phyloP scores from a whole-genome alignment of 768 basidiomycete species.

The Lactarius tabidus region DNA sequence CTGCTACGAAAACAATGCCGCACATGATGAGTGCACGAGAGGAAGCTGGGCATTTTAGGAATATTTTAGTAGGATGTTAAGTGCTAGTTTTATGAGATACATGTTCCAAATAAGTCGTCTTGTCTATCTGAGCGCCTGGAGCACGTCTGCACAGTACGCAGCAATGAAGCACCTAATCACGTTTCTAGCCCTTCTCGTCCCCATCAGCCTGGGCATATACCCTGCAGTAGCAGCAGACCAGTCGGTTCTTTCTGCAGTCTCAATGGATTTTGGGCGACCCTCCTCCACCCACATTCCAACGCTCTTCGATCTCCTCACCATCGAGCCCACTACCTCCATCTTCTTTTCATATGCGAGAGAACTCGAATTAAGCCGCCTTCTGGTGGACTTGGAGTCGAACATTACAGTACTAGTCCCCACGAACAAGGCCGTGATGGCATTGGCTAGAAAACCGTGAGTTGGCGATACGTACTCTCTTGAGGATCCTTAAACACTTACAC shows the following conservation, averaged over 20 bases:
- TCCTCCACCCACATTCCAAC: conserved; percentile 40
- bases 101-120: too few species aligned
- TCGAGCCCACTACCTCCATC: conserved; percentile 70
- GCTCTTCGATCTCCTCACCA: conserved; percentile 72
- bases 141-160: neutral
- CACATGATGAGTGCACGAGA: conserved; percentile 47
- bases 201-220: conserved; percentile 2
- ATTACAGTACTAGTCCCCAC: conserved; percentile 76
- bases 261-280: conserved; percentile 8
- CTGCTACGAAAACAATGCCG: conserved; percentile 58
- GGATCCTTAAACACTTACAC: neutral
- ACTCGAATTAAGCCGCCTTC: conserved; percentile 50
- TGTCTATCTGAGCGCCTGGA: too few species aligned
- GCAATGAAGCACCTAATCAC: conserved; percentile 14
- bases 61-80: neutral
- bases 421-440: conserved; percentile 82
- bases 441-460: conserved; percentile 77
- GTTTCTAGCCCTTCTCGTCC: conserved; percentile 2
- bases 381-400: conserved; percentile 34
- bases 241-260: neutral
- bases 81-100: too few species aligned
- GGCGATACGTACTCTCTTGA: too few species aligned
- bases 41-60: neutral
- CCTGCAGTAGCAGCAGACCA: conserved; percentile 9
- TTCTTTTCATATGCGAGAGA: conserved; percentile 84